phyloP scores from a whole-genome alignment of 805 yeast genomes.

The Candida ovalis region DNA sequence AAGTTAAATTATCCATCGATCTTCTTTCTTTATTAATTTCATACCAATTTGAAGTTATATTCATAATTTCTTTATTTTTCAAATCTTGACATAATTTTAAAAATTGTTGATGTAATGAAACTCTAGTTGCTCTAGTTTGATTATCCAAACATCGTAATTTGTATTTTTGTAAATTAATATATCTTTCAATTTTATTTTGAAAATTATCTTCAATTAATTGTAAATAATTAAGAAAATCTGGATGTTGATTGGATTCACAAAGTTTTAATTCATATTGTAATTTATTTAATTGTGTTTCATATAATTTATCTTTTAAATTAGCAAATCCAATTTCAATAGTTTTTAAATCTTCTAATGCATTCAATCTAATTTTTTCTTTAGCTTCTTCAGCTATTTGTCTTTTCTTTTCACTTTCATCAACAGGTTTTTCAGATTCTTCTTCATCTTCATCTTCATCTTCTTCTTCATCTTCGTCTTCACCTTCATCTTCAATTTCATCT shows the following conservation, averaged over 20 bases:
- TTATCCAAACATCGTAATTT: conserved; percentile 71
- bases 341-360: conserved; percentile 70
- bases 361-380: conserved; percentile 44
- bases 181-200: conserved; percentile 54
- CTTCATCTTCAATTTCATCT: conserved; percentile 10
- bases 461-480: conserved; percentile 12
- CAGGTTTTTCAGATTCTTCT: conserved; percentile 21
- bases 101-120: conserved; percentile 80
- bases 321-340: conserved; percentile 87
- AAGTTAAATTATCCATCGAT: conserved; percentile 63
- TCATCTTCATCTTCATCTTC: conserved; percentile 13
- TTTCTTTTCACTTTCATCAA: conserved; percentile 20
- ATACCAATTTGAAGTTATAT: conserved; percentile 87
- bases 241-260: conserved; percentile 88
- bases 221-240: conserved; percentile 74
- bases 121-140: conserved; percentile 77
- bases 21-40: conserved; percentile 85
- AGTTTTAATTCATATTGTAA: conserved; percentile 80
- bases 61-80: conserved; percentile 59
- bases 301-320: conserved; percentile 73
- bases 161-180: conserved; percentile 47
- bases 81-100: conserved; percentile 63
- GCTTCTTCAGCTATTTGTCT: conserved; percentile 24
- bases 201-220: conserved; percentile 69
- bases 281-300: conserved; percentile 74